Base-by-base conservation (phyloP, 306 rosid species). In the Vicia faba region DNA sequence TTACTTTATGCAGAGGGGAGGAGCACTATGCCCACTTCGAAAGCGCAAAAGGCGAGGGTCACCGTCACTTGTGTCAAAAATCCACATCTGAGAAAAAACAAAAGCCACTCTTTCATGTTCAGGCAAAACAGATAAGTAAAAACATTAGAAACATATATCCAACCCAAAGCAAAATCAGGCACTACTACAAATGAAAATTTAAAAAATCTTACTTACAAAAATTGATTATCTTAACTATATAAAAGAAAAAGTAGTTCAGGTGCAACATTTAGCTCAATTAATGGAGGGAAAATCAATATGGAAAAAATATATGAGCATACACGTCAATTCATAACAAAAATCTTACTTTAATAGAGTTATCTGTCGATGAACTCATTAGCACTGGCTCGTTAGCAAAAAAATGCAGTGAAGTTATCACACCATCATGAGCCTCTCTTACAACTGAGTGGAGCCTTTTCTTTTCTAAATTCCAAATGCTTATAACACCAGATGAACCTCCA, bases 401-500 rank as follows among this genome's bases (percentile, higher is more conserved):
- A 73, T 93, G 97, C 11, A 93, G 82, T 53, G 98, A 87, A 54
- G 89, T 71, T 64, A 93, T 78, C 28, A 80, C 78, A 55, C 81
- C 77, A 75, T 93, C 97, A 75, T 93, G 97, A 55, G 97, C 98
- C 71, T 93, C 98, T 77, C 58, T 86, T 70, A 89, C 83, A 53
- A 93, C 97, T 56, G 98, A 83, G 57, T 93, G 97, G 54, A 93
- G 93, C 82, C 96, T 93, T 82, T 85, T 79, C 81, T 89, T 93
- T 81, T 93, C 97, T 46, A 93, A 85, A 88, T 93, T 93, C 98
- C 98, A 93, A 80, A 93, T 77, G 87, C 91, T 87, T 73, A 89
- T 86, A 70, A 93, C 88, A 80, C 98, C 98, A 55, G 98, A 89
- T 61, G 98, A 87, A 73, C 97, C 98, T 73, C 98, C 98, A 15